Evolutionary conservation across 139 green algal genomes (phyloP), one percentile per base, ranked within the genome.

Genomic region (Micractinium conductrix): DNA sequence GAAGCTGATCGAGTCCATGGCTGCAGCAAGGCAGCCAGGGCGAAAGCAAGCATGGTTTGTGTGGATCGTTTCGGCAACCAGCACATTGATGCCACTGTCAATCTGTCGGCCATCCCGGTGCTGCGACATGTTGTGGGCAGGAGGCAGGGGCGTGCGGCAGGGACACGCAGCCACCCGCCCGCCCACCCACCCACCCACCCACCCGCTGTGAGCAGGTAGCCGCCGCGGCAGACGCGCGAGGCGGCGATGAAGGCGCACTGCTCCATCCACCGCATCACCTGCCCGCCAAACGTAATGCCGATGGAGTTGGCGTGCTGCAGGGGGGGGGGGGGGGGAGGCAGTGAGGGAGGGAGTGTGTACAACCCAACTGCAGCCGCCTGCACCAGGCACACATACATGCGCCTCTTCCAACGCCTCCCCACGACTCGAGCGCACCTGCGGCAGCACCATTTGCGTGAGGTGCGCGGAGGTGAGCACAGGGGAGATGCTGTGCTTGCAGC

Each of bases 401-500:
- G n/a, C n/a, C n/a, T n/a, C n/a, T n/a, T n/a, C n/a, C n/a, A n/a
- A n/a, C n/a, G n/a, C n/a, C n/a, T n/a, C n/a, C n/a, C n/a, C n/a
- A n/a, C n/a, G n/a, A n/a, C n/a, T n/a, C n/a, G n/a, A n/a, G n/a
- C n/a, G 53, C 53, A 71, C 76, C 58, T 82, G 76, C 30, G 94
- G 94, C 92, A 97, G 91, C 65, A 97, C 91, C 53, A 88, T 80
- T 84, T 96, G 93, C 10, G 94, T 97, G 89, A 93, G 93, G 88
- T 97, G 93, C 5, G 92, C 89, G 14, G 88, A 71, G 0, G 94
- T 96, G 58, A 88, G 79, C 26, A 69, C 55, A 0, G 93, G 94
- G 4, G 79, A 42, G 12, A 97, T 89, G 1, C 48, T 60, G 48
- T 74, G 85, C 14, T 80, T 67, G 84, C 60, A 30, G 48, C 72